These are phyloP conservation scores for Malassezia nana DNA, from an alignment of 1,284 basidiomycete species.

Conservation along the genomic window DNA sequence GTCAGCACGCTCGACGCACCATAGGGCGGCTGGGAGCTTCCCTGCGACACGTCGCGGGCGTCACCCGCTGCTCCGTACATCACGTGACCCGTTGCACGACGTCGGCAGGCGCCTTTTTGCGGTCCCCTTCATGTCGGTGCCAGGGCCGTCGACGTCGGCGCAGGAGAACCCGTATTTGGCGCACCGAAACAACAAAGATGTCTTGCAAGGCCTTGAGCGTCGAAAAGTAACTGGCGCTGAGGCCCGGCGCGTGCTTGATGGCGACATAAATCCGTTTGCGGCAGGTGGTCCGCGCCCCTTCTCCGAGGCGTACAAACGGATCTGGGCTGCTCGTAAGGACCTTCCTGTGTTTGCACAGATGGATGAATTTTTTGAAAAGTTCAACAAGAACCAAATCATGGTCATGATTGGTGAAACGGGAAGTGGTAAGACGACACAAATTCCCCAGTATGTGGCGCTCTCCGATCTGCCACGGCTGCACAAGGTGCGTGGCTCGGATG, in stretches of 20 bases:
- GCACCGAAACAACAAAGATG: constrained; percentile 20
- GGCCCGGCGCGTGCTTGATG: constrained; percentile 65
- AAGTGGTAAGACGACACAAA: constrained; percentile 97
- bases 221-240: constrained; percentile 65
- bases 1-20: constrained; percentile 1
- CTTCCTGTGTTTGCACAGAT: constrained; percentile 87
- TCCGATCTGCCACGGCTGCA: constrained; percentile 72
- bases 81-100: background rate
- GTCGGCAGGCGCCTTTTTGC: background rate
- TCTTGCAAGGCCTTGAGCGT: constrained; percentile 65
- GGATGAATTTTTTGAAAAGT: constrained; percentile 81
- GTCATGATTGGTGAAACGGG: constrained; percentile 98
- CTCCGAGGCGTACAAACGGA: constrained; percentile 72
- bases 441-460: constrained; percentile 90
- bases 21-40: background rate
- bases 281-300: constrained; percentile 55
- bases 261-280: constrained; percentile 72
- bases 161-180: constrained; percentile 38
- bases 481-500: constrained; percentile 32
- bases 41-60: background rate
- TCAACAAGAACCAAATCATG: constrained; percentile 74
- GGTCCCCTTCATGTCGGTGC: background rate
- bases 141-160: background rate
- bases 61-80: background rate
- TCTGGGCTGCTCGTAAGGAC: constrained; percentile 71